A percentile compares a stretch with the other conserved stretches of the same genome.
phyloP scores from a whole-genome alignment of 1,139 yeast species.

The Kurtzmaniella natalensis region DNA sequence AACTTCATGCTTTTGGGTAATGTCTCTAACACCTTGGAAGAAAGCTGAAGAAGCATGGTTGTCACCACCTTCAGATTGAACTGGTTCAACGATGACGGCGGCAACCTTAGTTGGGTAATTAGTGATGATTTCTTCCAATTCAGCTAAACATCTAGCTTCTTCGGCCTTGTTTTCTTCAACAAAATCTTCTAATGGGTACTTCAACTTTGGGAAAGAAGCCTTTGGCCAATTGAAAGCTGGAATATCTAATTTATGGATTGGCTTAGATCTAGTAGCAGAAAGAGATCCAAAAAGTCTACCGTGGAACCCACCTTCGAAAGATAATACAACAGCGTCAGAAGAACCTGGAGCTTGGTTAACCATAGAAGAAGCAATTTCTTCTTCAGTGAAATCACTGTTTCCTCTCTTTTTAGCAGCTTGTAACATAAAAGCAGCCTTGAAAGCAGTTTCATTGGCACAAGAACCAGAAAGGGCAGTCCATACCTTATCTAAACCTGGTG shows the following conservation, averaged over 20 bases:
- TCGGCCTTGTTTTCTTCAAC: conserved; percentile 51
- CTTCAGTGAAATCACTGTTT: conserved; percentile 45
- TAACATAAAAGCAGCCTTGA: conserved; percentile 74
- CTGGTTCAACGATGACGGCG: conserved; percentile 68
- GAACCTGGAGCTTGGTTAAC: conserved; percentile 63
- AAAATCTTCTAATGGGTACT: conserved; percentile 58
- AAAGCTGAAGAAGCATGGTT: conserved; percentile 59
- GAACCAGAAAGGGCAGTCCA: conserved; percentile 75
- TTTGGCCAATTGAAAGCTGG: conserved; percentile 79
- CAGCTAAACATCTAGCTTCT: conserved; percentile 56
- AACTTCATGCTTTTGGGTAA: conserved; percentile 54
- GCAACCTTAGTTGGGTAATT: conserved; percentile 50
- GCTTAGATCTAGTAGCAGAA: conserved; percentile 70
- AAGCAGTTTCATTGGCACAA: conserved; percentile 74
- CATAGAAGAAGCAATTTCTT: conserved; percentile 62
- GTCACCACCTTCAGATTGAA: conserved; percentile 77
- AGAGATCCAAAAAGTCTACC: conserved; percentile 73
- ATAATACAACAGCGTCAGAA: conserved; percentile 61
- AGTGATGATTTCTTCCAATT: conserved; percentile 50
- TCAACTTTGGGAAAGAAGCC: conserved; percentile 64
- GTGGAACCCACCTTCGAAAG: conserved; percentile 70
- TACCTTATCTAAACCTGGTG: conserved; percentile 58
- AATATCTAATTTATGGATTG: conserved; percentile 69
- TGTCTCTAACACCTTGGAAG: conserved; percentile 62
- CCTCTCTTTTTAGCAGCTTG: conserved; percentile 62